phyloP scores from a whole-genome alignment of 305 asterid genomes.

The Plantago coronopus region DNA sequence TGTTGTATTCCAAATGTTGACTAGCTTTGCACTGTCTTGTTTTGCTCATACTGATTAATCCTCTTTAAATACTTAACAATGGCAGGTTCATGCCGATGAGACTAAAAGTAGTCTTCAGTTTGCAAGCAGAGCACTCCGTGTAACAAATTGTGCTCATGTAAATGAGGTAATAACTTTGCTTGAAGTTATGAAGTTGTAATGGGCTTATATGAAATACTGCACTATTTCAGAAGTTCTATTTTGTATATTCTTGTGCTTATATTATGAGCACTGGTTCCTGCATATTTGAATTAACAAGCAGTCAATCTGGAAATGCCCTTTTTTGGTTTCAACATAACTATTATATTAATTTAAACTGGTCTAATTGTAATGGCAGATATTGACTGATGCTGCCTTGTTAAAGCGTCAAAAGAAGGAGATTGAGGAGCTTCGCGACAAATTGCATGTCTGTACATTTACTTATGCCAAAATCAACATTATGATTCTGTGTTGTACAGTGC shows the following conservation, averaged over 20 bases:
- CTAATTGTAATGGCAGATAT: constrained; percentile 46
- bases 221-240: constrained; percentile 12
- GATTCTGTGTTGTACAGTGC: constrained; percentile 12
- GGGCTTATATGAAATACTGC: constrained; percentile 16
- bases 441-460: constrained; percentile 48
- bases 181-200: constrained; percentile 22
- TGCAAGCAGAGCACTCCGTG: constrained; percentile 96
- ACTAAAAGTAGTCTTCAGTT: constrained; percentile 96
- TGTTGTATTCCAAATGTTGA: constrained; percentile 10
- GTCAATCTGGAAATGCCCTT: constrained; percentile 5
- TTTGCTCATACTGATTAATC: constrained; percentile 14
- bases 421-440: constrained; percentile 85
- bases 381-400: constrained; percentile 95
- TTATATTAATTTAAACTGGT: constrained; percentile 21
- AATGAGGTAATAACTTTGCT: constrained; percentile 63
- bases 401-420: constrained; percentile 97
- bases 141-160: constrained; percentile 89
- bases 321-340: neutral
- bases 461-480: constrained; percentile 10
- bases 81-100: constrained; percentile 92
- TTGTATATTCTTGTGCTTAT: constrained; percentile 5
- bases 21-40: neutral
- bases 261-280: constrained; percentile 3
- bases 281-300: constrained; percentile 9
- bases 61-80: constrained; percentile 19